phyloP scores from a whole-genome alignment of 768 basidiomycete species.

The Dictyophora rubrovolvata region DNA sequence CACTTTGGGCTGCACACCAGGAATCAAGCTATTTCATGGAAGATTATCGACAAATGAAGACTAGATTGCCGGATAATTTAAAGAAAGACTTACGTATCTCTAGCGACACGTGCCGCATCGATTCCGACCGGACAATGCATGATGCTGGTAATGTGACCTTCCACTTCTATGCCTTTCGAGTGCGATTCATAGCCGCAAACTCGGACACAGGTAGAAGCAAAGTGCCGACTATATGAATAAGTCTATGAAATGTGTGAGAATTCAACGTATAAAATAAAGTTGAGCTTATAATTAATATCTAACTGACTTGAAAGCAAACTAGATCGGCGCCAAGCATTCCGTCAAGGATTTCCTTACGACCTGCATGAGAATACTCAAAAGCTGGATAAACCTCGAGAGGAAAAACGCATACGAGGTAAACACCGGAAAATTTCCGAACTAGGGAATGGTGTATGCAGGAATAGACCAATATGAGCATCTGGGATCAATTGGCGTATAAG shows the following conservation, averaged over 20 bases:
- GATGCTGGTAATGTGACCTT: slow-evolving; percentile 74
- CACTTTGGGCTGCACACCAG: slow-evolving; percentile 85
- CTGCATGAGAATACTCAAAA: slow-evolving; percentile 21
- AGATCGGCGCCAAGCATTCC: slow-evolving; percentile 97
- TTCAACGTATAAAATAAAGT: not conserved
- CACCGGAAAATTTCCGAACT: slow-evolving; percentile 94
- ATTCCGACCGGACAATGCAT: slow-evolving; percentile 93
- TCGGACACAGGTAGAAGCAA: slow-evolving; percentile 87
- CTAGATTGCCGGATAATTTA: not conserved
- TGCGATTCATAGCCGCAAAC: slow-evolving; percentile 85
- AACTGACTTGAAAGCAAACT: slow-evolving; percentile 76
- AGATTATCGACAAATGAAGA: not conserved
- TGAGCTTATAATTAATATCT: not conserved
- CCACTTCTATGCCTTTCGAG: slow-evolving; percentile 59
- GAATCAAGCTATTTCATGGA: slow-evolving; percentile 37
- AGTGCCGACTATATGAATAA: slow-evolving; percentile 92
- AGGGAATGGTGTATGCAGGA: slow-evolving; percentile 97
- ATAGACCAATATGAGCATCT: slow-evolving; percentile 71
- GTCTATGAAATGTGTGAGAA: slow-evolving; percentile 36
- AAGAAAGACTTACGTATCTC: slow-evolving; percentile 50
- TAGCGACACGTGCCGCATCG: slow-evolving; percentile 80
- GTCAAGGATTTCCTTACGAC: slow-evolving; percentile 87
- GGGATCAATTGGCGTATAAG: slow-evolving; percentile 61
- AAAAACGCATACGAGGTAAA: slow-evolving; percentile 58
- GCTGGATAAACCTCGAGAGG: slow-evolving; percentile 2